Conservation (phyloP, 164 flowering plant genomes). For the Chloranthus sessilifolius region DNA sequence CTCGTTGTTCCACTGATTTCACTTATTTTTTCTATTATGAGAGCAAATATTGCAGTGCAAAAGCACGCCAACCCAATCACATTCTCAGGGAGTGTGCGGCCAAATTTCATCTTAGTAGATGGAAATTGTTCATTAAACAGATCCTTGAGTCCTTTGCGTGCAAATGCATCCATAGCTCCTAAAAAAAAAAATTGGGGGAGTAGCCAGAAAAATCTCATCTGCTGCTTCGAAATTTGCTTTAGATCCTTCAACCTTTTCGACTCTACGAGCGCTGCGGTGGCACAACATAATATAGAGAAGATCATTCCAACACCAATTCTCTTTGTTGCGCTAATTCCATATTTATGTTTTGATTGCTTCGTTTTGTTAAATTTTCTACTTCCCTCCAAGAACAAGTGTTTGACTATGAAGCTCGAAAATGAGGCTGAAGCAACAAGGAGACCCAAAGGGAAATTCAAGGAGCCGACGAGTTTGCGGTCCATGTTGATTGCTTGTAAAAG, state of each 20-base stretch:
- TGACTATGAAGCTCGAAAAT: too few species aligned
- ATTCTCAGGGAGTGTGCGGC: slow-evolving; percentile 5
- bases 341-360: background rate
- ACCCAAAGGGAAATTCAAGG: slow-evolving; percentile 24
- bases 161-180: slow-evolving; percentile 24
- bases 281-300: slow-evolving; percentile 25
- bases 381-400: too few species aligned
- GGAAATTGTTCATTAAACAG: slow-evolving; percentile 22
- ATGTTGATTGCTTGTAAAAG: slow-evolving; percentile 37
- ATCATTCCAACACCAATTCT: slow-evolving; percentile 27
- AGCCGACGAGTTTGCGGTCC: slow-evolving; percentile 31
- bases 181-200: slow-evolving; percentile 44
- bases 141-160: background rate
- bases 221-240: slow-evolving; percentile 20
- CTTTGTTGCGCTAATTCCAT: slow-evolving; percentile 8
- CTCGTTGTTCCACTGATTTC: slow-evolving; percentile 21
- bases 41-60: slow-evolving; percentile 23
- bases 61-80: slow-evolving; percentile 29
- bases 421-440: too few species aligned
- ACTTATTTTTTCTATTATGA: slow-evolving; percentile 21
- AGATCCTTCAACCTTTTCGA: slow-evolving; percentile 22
- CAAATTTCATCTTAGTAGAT: slow-evolving; percentile 8
- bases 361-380: background rate
- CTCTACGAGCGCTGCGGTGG: slow-evolving; percentile 40
- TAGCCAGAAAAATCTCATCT: slow-evolving; percentile 42